phyloP scores from a whole-genome alignment of 2,329 filamentous ascomycete genomes.

The Monosporascus sp. region DNA sequence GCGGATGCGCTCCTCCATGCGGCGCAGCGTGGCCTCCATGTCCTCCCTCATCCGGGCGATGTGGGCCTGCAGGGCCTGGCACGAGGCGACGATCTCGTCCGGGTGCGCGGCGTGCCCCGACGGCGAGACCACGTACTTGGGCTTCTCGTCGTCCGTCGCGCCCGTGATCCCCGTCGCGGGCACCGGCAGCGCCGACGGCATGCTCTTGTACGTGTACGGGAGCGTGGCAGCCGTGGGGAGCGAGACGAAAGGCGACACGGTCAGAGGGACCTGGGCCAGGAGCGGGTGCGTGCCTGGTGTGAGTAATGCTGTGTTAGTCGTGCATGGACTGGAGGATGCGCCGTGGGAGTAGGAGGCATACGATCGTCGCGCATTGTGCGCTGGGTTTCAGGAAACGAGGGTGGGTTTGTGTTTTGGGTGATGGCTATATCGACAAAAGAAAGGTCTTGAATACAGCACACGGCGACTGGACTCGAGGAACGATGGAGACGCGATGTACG shows the following conservation, averaged over 20 bases:
- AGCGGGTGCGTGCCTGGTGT: conserved; percentile 74
- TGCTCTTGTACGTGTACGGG: conserved; percentile 89
- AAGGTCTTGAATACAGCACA: not conserved
- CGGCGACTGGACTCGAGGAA: not conserved
- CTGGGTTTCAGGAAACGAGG: too few relatives aligned
- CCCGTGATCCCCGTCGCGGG: conserved; percentile 53
- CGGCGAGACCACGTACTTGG: conserved; percentile 69
- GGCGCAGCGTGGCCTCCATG: conserved; percentile 60
- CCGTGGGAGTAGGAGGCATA: conserved; percentile 11
- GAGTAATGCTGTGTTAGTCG: conserved; percentile 9
- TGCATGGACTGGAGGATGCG: conserved; percentile 3
- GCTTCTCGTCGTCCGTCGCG: conserved; percentile 40
- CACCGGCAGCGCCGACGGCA: conserved; percentile 80
- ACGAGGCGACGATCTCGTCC: conserved; percentile 77
- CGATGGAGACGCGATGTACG: not conserved
- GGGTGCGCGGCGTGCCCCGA: conserved; percentile 82
- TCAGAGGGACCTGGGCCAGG: conserved; percentile 86
- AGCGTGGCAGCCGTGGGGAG: conserved; percentile 86
- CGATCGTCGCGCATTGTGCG: conserved; percentile 35
- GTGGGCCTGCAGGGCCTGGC: conserved; percentile 71
- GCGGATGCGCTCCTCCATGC: conserved; percentile 63
- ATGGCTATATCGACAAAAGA: not conserved
- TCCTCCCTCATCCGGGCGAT: conserved; percentile 64
- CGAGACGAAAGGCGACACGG: conserved; percentile 88
- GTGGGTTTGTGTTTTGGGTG: not conserved